Evolutionary conservation across 1,139 yeast genomes (phyloP).

Genomic region (Kurtzmaniella quercitrusa): DNA sequence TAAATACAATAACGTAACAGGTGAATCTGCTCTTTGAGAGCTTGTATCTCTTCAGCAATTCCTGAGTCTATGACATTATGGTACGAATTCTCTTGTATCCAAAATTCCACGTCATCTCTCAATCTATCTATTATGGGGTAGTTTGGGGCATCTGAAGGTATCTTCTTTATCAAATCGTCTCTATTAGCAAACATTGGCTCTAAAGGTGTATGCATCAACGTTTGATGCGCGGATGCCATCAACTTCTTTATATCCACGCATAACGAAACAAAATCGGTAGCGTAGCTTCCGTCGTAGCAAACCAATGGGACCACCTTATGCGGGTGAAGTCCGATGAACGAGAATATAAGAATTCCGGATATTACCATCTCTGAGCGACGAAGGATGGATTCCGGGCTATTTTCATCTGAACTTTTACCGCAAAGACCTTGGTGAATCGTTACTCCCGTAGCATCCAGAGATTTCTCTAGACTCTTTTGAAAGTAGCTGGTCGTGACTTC

Average conservation of each 20-base stretch:
- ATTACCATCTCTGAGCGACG: constrained; percentile 20
- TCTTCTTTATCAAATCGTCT: constrained; percentile 5
- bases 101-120: constrained; percentile 6
- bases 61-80: constrained; percentile 8
- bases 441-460: neutral
- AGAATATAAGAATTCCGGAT: constrained; percentile 22
- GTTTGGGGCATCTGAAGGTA: neutral
- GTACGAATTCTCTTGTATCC: constrained; percentile 8
- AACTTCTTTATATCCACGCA: constrained; percentile 16
- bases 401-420: too few species aligned
- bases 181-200: constrained; percentile 13
- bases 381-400: neutral
- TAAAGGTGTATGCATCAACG: constrained; percentile 13
- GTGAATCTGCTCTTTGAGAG: constrained; percentile 11
- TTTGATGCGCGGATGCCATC: constrained; percentile 12
- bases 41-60: constrained; percentile 8
- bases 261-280: constrained; percentile 18
- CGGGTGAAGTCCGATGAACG: constrained; percentile 31
- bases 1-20: constrained; percentile 14
- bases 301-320: constrained; percentile 26
- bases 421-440: neutral
- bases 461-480: neutral
- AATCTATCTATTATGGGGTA: constrained; percentile 18
- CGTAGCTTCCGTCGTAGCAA: constrained; percentile 13
- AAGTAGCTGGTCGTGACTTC: neutral